Evolutionary conservation across 345 rosid genomes (phyloP), one percentile per base, ranked within the genome.

Genomic region (Euphorbia lathyris): DNA sequence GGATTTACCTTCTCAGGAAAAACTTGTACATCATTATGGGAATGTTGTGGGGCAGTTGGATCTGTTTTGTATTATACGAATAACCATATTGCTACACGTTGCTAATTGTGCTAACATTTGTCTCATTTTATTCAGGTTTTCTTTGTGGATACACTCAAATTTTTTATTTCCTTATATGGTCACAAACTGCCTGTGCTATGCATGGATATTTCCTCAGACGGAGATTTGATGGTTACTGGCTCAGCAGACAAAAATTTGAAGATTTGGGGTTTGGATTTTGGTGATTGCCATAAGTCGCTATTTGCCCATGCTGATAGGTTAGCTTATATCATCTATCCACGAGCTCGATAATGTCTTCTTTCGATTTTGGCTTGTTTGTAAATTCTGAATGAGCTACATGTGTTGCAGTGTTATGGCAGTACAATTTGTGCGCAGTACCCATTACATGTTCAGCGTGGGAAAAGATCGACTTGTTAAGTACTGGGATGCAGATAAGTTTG

Each of bases 401-500:
- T 78, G 59, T 83, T 79, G 42, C 76, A 95, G 99, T 88, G 93
- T 95, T 45, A 86, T 85, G 93, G 97, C 92, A 25, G 99, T 95
- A 72, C 86, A 88, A 66, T 95, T 95, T 82, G 99, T 92, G 62
- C 80, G 76, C 75, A 88, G 81, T 58, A 92, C 99, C 14, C 99
- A 95, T 80, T 90, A 92, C 82, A 70, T 95, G 81, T 95, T 95
- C 67, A 95, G 99, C 48, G 87, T 81, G 56, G 99, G 99, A 66
- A 95, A 95, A 82, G 99, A 92, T 77, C 83, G 88, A 52, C 88
- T 90, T 62, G 87, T 95, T 60, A 95, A 92, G 72, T 95, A 95
- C 79, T 95, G 97, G 99, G 99, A 95, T 82, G 99, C 96, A 2
- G 97, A 88, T 78, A 95, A 95, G 80, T 95, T 95, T 67, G 97